These are phyloP conservation scores for Toxoplasma gondii DNA, from an alignment of 169 alveolate genomes.

Conservation along the genomic window DNA sequence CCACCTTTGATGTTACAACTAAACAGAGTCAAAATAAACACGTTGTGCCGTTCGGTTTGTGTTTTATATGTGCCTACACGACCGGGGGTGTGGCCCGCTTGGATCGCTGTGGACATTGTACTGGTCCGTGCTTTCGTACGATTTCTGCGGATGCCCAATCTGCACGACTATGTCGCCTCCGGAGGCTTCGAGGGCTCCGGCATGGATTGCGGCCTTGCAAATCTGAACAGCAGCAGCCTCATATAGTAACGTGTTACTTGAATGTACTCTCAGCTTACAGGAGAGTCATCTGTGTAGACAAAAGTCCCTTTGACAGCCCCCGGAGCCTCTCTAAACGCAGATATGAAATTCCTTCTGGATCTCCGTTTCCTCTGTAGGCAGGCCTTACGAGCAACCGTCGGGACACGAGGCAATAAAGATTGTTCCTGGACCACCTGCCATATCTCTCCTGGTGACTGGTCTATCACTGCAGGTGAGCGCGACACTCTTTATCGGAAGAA, in stretches of 20 bases:
- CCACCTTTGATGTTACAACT: constrained; percentile 31
- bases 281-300: constrained; percentile 87
- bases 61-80: constrained; percentile 21
- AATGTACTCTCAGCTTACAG: constrained; percentile 59
- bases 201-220: constrained; percentile 91
- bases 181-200: constrained; percentile 81
- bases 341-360: background rate
- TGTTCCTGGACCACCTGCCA: constrained; percentile 54
- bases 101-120: constrained; percentile 70
- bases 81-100: constrained; percentile 56
- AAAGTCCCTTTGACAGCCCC: constrained; percentile 84
- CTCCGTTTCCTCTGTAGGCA: background rate
- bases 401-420: constrained; percentile 27
- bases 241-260: background rate
- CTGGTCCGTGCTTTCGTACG: constrained; percentile 65
- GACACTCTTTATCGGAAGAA: constrained; percentile 14
- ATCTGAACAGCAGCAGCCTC: constrained; percentile 33
- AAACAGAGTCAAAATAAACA: background rate
- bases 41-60: background rate
- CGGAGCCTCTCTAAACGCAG: background rate
- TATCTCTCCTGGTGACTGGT: constrained; percentile 30
- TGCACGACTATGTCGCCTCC: constrained; percentile 79
- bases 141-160: constrained; percentile 64
- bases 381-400: constrained; percentile 24
- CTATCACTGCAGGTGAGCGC: constrained; percentile 41